Evolutionary conservation across 2,329 filamentous ascomycete genomes (phyloP), one percentile per base, ranked within the genome.

Genomic region (Neocucurbitaria cava): DNA sequence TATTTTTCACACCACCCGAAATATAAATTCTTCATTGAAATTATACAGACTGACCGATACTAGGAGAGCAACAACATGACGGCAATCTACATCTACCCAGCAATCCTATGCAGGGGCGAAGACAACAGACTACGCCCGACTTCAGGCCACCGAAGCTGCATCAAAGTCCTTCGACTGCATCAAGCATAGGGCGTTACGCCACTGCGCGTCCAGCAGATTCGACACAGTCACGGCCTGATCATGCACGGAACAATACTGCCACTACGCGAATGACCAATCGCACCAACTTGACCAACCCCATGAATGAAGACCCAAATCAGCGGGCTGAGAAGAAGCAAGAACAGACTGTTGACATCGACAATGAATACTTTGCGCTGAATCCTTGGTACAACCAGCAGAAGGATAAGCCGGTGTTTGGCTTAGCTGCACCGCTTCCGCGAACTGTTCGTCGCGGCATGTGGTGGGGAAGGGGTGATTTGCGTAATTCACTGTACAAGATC

Each of bases 391-490:
- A 83, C 28, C 80, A 84, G 49, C 76, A 82, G 3, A 70, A 74
- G 7, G 80, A 82, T 15, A 79, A 81, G 50, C 82, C 83, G 1
- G 78, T 85, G 42, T 85, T 83, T 78, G 79, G 81, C 67, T 66
- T 85, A 46, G 82, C 81, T 3, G 82, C 83, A 59, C 82, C 83
- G 6, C 65, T 85, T 23, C 82, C 83, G 28, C 81, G 81, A 56
- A 82, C 84, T 0, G 75, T 85, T 47, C 76, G 83, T 33, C 74
- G 79, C 18, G 82, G 82, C 10, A 85, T 84, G 82, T 62, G 61
- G 54, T 66, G 74, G 73, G 80, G 62, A 73, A 78, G 38, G 71
- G 77, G 61, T 71, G 82, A 63, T 57, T 78, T 31, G 76, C 81
- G 59, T 68, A 77, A 71, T 76, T 78, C 38, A 13, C n/a, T 63